Conservation (phyloP, 179 eudicot genomes). For the Gypsophila paniculata region DNA sequence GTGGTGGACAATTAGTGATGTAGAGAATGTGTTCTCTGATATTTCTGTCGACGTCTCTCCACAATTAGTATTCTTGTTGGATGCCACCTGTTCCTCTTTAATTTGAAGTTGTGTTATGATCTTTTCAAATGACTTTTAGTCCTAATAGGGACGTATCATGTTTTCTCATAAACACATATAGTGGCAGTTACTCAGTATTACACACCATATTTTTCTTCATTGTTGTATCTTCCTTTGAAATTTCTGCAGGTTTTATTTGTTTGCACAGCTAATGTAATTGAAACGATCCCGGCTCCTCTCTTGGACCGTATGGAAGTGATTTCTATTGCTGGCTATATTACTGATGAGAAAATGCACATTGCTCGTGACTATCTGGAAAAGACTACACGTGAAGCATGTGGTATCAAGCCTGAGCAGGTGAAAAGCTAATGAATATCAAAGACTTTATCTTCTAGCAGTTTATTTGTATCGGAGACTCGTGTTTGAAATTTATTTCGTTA, state of each 20-base stretch:
- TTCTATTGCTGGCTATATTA: constrained; percentile 86
- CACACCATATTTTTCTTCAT: not conserved
- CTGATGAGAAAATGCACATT: constrained; percentile 98
- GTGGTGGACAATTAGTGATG: too few species aligned
- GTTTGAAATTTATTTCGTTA: not conserved
- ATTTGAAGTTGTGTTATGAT: not conserved
- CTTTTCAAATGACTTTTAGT: not conserved
- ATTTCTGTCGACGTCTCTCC: too few species aligned
- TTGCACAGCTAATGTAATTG: constrained; percentile 95
- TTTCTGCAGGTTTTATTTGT: constrained; percentile 88
- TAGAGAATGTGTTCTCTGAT: too few species aligned
- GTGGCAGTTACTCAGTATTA: too few species aligned
- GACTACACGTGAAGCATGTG: constrained; percentile 84
- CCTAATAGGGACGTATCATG: not conserved
- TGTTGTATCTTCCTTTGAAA: constrained; percentile 4
- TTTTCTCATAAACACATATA: not conserved
- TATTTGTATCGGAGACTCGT: constrained; percentile 2
- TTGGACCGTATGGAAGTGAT: constrained; percentile 98
- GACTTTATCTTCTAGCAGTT: constrained; percentile 3
- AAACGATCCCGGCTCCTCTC: constrained; percentile 78
- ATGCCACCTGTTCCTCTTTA: too few species aligned
- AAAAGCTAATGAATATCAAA: not conserved
- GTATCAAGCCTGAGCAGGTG: constrained; percentile 92
- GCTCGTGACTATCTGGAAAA: constrained; percentile 97
- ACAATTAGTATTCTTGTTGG: too few species aligned